phyloP scores from a whole-genome alignment of 192 early-diverging fungal species.

The Linnemannia exigua region DNA sequence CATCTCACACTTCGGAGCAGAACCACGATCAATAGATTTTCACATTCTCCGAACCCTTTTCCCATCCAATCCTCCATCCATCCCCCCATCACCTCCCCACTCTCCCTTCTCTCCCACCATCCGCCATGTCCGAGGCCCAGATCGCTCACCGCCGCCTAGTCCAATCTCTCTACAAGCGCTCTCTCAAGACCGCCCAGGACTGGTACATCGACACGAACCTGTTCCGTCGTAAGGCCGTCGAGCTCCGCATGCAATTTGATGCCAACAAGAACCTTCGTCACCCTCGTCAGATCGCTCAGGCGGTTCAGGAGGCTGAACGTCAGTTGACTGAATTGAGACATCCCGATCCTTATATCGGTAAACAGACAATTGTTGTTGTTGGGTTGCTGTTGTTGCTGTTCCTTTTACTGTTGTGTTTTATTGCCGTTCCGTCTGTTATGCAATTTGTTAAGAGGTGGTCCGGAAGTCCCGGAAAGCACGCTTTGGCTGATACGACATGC shows the following conservation, averaged over 20 bases:
- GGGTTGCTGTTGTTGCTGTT: slow-evolving; percentile 60
- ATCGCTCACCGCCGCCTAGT: slow-evolving; percentile 80
- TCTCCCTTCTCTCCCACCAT: slow-evolving; percentile 10
- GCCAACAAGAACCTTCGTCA: slow-evolving; percentile 80
- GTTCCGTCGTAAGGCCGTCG: slow-evolving; percentile 85
- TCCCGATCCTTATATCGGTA: slow-evolving; percentile 90
- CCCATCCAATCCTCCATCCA: neutral
- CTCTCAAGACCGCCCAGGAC: slow-evolving; percentile 85
- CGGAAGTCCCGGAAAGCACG: slow-evolving; percentile 59
- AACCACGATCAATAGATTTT: neutral
- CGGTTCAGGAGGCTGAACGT: slow-evolving; percentile 79
- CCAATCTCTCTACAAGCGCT: slow-evolving; percentile 86
- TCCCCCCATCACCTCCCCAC: neutral
- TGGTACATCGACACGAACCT: slow-evolving; percentile 90
- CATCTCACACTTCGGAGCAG: neutral
- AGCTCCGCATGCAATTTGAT: slow-evolving; percentile 90
- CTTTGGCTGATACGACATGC: too few species aligned
- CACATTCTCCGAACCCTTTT: neutral
- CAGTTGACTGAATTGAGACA: slow-evolving; percentile 81
- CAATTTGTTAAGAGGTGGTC: too few species aligned
- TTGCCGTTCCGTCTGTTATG: too few species aligned
- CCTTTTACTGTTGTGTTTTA: slow-evolving; percentile 78
- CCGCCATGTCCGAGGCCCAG: slow-evolving; percentile 60
- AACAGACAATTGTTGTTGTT: too few species aligned
- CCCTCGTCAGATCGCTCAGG: slow-evolving; percentile 77